These are phyloP conservation scores for Macaranga tanarius DNA, from an alignment of 441 rosid genomes.

Conservation along the genomic window DNA sequence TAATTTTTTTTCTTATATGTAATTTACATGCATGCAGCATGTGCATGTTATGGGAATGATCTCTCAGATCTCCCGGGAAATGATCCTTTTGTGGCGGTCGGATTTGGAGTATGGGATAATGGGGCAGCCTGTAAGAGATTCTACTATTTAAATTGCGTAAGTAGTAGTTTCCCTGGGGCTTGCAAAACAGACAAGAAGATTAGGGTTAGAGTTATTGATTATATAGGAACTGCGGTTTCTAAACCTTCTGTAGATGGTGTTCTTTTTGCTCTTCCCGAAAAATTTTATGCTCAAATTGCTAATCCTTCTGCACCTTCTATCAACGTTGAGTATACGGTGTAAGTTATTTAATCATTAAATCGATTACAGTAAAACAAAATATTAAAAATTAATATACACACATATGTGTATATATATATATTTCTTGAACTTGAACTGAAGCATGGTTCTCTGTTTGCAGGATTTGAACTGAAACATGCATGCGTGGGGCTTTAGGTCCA, in stretches of 20 bases:
- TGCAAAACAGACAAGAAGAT: conserved; percentile 38
- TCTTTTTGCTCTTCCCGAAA: conserved; percentile 47
- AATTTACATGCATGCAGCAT: conserved; percentile 32
- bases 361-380: no score
- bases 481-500: no score
- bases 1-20: no score
- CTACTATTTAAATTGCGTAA: conserved; percentile 53
- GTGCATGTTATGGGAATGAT: conserved; percentile 49
- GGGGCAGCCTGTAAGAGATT: conserved; percentile 62
- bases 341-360: conserved; percentile 11
- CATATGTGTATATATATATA: no score
- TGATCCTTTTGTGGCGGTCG: conserved; percentile 55
- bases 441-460: no score
- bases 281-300: conserved; percentile 34
- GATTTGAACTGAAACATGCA: no score
- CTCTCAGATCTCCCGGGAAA: conserved; percentile 41
- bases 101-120: conserved; percentile 64
- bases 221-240: conserved; percentile 33
- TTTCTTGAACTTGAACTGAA: no score
- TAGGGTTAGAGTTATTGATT: conserved; percentile 43
- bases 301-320: conserved; percentile 25
- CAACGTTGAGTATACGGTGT: conserved; percentile 52
- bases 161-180: conserved; percentile 29
- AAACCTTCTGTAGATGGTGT: conserved; percentile 35
- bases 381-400: no score